Evolutionary conservation across 2,329 filamentous ascomycete species (phyloP), one percentile per base, ranked within the genome.

Genomic region (Mycocentrospora acerina): DNA sequence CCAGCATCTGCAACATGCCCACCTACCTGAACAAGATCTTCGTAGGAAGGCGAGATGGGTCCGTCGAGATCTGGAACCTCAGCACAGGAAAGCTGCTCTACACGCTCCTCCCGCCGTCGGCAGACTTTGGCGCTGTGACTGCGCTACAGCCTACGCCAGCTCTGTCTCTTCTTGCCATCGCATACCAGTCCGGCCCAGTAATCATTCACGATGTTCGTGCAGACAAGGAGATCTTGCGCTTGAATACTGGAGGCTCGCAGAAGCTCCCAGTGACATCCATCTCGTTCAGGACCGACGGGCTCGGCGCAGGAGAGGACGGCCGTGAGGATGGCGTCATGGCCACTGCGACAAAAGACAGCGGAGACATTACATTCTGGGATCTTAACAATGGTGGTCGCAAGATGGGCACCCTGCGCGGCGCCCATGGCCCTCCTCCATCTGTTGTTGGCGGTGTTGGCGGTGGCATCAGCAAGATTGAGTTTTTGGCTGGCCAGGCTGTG

Each of bases 1-100:
- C 87, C 16, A 82, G 85, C 33, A 78, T 95, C 53, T 86, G 83
- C 62, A 94, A 81, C 57, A 89, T 97, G 85, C 90, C 91, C 1
- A 97, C 93, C 0, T 95, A 90, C 67, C 70, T 98, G 44, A 98
- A 98, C 75, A 98, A 98, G 69, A 80, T 98, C 29, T 89, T 97
- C 51, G 86, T 89, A 3, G 94, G 89, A 8, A 83, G 89, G 56
- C 80, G 80, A 48, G 90, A 98, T 64, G 93, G 93, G 6, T 86
- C 83, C 66, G 84, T 96, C 7, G 93, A 98, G 62, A 95, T 98
- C 34, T 98, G 93, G 91, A 98, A 98, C 62, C 75, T 98, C 44
- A 94, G 86, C 62, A 95, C 88, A 3, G 90, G 77, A 32, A 95
- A 94, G 66, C 76, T 96, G 37, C 81, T 98, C 18, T 94, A 96